Base-by-base conservation (phyloP, 176 grass and related monocot genomes). In the Oropetium thomaeum region DNA sequence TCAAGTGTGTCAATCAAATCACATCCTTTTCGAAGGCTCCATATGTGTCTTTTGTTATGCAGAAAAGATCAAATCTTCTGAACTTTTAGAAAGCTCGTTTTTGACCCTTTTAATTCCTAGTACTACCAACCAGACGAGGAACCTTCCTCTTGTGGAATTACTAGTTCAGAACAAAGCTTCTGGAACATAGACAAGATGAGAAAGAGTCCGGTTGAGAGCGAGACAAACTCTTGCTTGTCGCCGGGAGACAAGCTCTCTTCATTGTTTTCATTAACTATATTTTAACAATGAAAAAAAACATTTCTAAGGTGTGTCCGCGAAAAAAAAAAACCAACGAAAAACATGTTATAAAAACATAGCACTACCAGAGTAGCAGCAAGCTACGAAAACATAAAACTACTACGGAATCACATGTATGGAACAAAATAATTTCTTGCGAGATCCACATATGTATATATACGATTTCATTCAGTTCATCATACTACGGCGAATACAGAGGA, bases 81-180 rank as follows among this genome's bases (percentile, higher is more conserved):
- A 79, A 69, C 53, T 13, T 19, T 58, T 11, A 13, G 70, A 74
- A 43, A 12, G 19, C 26, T 71, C 3, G 11, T 57, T 57, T 57
- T 57, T 45, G 38, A 30, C 47, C 51, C 30, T n/a, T n/a, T n/a
- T 22, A 61, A 57, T 57, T 57, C 53, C 47, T 23, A 12, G 3
- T n/a, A n/a, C n/a, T 8, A 27, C 39, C 22, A 76, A 41, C 41
- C 16, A n/a, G 11, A 76, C 22, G 63, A 76, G 26, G 64, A 61
- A 61, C 58, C 53, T 83, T 69, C 62, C 40, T 41, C 40, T 38
- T 13, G 25, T 59, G 23, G 53, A 62, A 47, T n/a, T n/a, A n/a
- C n/a, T n/a, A n/a, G n/a, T n/a, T 62, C 53, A 61, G 63, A 68
- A n/a, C 40, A 76, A 81, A 29, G 7, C 64, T 4, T 2, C 67